Base-by-base conservation (phyloP, 2,329 filamentous ascomycete genomes). In the Colletotrichum ledebouriae region DNA sequence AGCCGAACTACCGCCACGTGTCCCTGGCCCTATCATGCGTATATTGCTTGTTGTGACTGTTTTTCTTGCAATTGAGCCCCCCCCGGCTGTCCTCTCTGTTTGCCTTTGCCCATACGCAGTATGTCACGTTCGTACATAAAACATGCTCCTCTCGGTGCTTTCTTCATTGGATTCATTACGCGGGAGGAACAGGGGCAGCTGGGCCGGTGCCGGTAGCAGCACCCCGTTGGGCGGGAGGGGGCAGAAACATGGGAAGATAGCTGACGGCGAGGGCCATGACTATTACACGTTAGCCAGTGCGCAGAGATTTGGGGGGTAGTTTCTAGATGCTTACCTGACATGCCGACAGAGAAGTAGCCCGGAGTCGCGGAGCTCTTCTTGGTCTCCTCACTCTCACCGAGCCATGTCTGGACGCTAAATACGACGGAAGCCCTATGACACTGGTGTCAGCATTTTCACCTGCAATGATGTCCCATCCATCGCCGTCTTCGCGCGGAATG, bases 341-440 rank as follows among this genome's bases (percentile, higher is more conserved):
- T 96, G 79, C 90, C 86, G 63, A 96, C 89, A 63, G 89, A 90
- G 80, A 96, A 90, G 74, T 85, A 84, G 15, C 84, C 81, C 2
- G 94, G 94, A 5, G 93, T 94, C 52, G 85, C 82, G 29, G 88
- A 81, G 67, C 81, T 90, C 78, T 88, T 90, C 80, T 84, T 87
- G 65, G 88, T 79, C 67, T 91, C 89, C 74, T 89, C 86, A 74
- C 90, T 91, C 85, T 94, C 92, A 71, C 90, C 89, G 55, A 94
- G 86, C 92, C 92, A 95, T 78, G 84, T 89, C 82, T 94, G 90
- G 62, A 94, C 79, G 72, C 91, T 87, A 78, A 93, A 90, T 69
- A 94, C 86, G 39, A 94, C 89, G 46, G 92, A 87, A 11, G 89
- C 89, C 92, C 89, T 92, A 42, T 41, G n/a, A 25, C 33, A 4